A percentile compares a stretch with the other conserved stretches of the same genome.
phyloP scores from a whole-genome alignment of 75 land plant genomes.

The Selaginella moellendorffii region DNA sequence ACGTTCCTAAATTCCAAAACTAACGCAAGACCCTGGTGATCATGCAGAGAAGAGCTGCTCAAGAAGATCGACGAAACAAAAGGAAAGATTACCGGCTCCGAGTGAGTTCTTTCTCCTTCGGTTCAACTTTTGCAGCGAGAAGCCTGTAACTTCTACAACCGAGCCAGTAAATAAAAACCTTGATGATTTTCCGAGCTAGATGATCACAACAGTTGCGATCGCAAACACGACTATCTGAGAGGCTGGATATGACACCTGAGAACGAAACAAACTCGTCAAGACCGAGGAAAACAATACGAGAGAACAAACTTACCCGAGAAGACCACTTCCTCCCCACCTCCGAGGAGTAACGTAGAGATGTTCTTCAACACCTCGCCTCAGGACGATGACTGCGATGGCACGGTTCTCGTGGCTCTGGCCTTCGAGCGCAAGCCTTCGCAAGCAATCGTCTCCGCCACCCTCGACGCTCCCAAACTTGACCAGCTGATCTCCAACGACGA shows the following conservation, averaged over 20 bases:
- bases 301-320: constrained; percentile 66
- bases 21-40: background rate
- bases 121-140: no score
- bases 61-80: constrained; percentile 38
- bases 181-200: no score
- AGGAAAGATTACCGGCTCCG: background rate
- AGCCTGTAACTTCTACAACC: no score
- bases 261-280: no score
- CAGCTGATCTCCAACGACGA: constrained; percentile 73
- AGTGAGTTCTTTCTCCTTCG: no score
- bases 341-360: constrained; percentile 68
- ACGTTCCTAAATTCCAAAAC: background rate
- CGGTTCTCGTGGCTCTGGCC: constrained; percentile 45
- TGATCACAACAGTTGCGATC: no score
- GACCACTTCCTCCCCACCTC: constrained; percentile 72
- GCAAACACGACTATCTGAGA: background rate
- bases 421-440: constrained; percentile 56
- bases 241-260: background rate
- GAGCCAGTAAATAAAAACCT: no score
- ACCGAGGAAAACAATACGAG: no score
- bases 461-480: constrained; percentile 81
- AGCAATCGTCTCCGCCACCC: constrained; percentile 35
- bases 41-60: constrained; percentile 55
- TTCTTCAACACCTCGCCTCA: constrained; percentile 54
- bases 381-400: constrained; percentile 36